Evolutionary conservation across 495 filamentous ascomycete species (phyloP).

Genomic region (Aspergillus saccharolyticus): DNA sequence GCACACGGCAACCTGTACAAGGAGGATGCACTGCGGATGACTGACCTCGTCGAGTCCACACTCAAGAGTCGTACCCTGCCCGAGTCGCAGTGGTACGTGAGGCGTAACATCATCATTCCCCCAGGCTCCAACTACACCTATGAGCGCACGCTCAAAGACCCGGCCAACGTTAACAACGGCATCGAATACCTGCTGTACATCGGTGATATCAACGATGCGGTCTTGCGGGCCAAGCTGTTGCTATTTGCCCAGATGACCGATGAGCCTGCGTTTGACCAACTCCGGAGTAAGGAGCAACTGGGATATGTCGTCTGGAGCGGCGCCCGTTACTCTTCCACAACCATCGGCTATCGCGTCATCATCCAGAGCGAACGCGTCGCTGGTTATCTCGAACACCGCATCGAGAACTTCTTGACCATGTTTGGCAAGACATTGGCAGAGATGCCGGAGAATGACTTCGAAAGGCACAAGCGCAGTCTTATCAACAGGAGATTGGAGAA

Average conservation of each 20-base stretch:
- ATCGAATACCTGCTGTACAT: slow-evolving; percentile 88
- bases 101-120: slow-evolving; percentile 71
- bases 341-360: slow-evolving; percentile 80
- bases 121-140: slow-evolving; percentile 79
- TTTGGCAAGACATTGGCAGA: slow-evolving; percentile 61
- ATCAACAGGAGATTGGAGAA: slow-evolving; percentile 88
- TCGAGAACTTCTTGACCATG: slow-evolving; percentile 71
- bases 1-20: slow-evolving; percentile 94
- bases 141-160: slow-evolving; percentile 72
- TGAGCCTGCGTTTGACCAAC: slow-evolving; percentile 88
- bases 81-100: slow-evolving; percentile 71
- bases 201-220: slow-evolving; percentile 63
- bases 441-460: slow-evolving; percentile 83
- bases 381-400: slow-evolving; percentile 76
- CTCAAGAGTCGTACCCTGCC: slow-evolving; percentile 74
- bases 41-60: slow-evolving; percentile 71
- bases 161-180: slow-evolving; percentile 92
- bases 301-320: slow-evolving; percentile 95
- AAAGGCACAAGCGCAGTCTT: slow-evolving; percentile 82
- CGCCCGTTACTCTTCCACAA: slow-evolving; percentile 59
- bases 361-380: slow-evolving; percentile 90
- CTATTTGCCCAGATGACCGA: slow-evolving; percentile 88
- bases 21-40: slow-evolving; percentile 86
- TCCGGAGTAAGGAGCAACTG: slow-evolving; percentile 95
- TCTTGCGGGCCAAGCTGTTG: slow-evolving; percentile 66